Evolutionary conservation across 2,329 filamentous ascomycete species (phyloP), one percentile per base, ranked within the genome.

Genomic region (Aspergillus piperis): DNA sequence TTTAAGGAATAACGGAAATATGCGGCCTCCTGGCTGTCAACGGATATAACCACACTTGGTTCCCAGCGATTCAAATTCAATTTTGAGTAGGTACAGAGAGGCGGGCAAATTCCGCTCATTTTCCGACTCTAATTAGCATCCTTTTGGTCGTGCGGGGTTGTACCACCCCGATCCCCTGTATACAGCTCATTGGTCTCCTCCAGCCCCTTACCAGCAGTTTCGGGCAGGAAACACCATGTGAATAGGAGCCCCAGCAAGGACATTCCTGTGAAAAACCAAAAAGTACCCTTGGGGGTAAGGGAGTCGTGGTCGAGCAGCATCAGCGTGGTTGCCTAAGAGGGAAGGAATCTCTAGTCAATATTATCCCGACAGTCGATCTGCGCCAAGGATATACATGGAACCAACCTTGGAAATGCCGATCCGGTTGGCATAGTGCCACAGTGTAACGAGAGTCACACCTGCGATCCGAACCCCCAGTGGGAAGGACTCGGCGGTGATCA

Each of bases 261-360:
- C 36, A 52, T 58, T 5, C 49, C 55, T 3, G 59, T 57, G 38
- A 61, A 61, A n/a, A 61, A 57, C 55, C 57, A 39, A 25, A 61
- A 61, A 11, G 59, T 57, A 3, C 59, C 59, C 39, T 42, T 50
- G n/a, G 30, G 21, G 5, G 57, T 52, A 0, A 81, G 64, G 0
- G 73, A 75, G 2, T 72, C 5, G 81, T 72, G 6, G 77, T 79
- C 8, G 25, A 55, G 53, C 8, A 55, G 39, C 53, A 55, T 47
- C 53, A 55, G 15, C 5, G 53, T 42, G 19, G 53, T 55, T 3
- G 53, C 53, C 52, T 54, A 54, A 2, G 5, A 10, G 15, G 3
- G 17, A 44, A 10, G 15, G 6, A n/a, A 44, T 10, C 15, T 38
- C 21, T 13, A 30, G 23, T 17, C 3, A 21, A 11, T 21, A 44